phyloP scores from a whole-genome alignment of 148 eudicot species.

The Salicornia ramosissima region DNA sequence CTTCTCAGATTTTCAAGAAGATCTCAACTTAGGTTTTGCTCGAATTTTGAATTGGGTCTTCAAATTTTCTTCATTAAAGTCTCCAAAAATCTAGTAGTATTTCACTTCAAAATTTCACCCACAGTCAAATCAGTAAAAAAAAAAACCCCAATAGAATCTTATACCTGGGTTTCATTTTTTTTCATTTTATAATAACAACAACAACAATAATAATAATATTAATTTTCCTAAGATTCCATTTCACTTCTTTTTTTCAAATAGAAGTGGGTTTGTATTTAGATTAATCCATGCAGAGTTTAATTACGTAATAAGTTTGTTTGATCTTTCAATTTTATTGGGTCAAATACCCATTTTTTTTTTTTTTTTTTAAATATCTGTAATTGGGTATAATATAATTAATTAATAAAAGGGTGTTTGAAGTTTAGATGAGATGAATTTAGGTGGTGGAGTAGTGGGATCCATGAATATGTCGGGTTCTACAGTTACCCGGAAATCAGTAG shows the following conservation, averaged over 20 bases:
- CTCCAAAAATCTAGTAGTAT: constrained; percentile 15
- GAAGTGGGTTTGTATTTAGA: constrained; percentile 2
- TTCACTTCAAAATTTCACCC: not conserved
- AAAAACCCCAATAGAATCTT: constrained; percentile 14
- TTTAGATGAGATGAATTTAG: constrained; percentile 61
- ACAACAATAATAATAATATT: not conserved
- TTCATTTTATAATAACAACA: too few species aligned
- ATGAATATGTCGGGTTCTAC: constrained; percentile 43
- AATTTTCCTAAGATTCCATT: constrained; percentile 18
- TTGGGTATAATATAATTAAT: constrained; percentile 2
- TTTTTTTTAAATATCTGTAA: not conserved
- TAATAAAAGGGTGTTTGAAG: not conserved
- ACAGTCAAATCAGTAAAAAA: not conserved
- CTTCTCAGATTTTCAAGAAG: constrained; percentile 15
- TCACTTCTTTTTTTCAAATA: not conserved
- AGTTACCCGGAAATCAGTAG: constrained; percentile 45
- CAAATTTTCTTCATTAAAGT: not conserved
- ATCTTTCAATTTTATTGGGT: constrained; percentile 22
- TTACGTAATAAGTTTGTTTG: constrained; percentile 18
- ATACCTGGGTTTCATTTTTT: constrained; percentile 6
- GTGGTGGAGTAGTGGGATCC: constrained; percentile 48
- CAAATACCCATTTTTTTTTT: constrained; percentile 19
- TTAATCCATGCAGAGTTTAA: constrained; percentile 11
- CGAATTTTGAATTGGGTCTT: constrained; percentile 26
- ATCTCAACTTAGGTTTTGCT: constrained; percentile 27